Evolutionary conservation across 352 stramenopile species (phyloP).

Genomic region (Phytophthora constricta): DNA sequence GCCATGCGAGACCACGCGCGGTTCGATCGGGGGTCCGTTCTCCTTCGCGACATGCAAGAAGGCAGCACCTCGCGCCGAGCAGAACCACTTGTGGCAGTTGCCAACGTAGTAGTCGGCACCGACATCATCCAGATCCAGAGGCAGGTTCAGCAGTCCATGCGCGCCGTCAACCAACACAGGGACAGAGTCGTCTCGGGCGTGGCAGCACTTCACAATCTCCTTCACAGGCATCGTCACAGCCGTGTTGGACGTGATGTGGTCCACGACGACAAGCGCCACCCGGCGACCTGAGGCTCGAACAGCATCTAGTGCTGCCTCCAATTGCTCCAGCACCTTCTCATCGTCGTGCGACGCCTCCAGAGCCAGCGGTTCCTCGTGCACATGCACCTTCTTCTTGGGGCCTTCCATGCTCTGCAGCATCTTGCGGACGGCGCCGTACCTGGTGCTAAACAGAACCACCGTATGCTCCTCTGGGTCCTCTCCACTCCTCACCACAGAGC

Average conservation of each 20-base stretch:
- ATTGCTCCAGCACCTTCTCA: slow-evolving; percentile 43
- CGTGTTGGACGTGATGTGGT: slow-evolving; percentile 95
- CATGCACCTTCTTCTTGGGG: slow-evolving; percentile 22
- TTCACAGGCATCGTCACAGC: slow-evolving; percentile 88
- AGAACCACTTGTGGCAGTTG: slow-evolving; percentile 97
- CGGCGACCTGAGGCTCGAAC: slow-evolving; percentile 38
- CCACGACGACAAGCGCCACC: slow-evolving; percentile 83
- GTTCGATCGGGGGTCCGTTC: slow-evolving; percentile 36
- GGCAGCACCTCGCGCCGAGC: slow-evolving; percentile 84
- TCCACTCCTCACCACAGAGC: slow-evolving; percentile 44
- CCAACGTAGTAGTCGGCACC: slow-evolving; percentile 92
- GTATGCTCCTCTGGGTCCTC: slow-evolving; percentile 30
- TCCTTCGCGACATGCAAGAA: slow-evolving; percentile 81
- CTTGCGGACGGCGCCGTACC: slow-evolving; percentile 94
- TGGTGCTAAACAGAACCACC: slow-evolving; percentile 81
- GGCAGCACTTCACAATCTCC: slow-evolving; percentile 73
- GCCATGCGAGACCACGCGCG: slow-evolving; percentile 93
- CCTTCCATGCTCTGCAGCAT: slow-evolving; percentile 73
- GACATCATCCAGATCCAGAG: slow-evolving; percentile 70
- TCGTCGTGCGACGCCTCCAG: slow-evolving; percentile 75
- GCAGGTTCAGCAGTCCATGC: slow-evolving; percentile 87
- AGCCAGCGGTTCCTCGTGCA: slow-evolving; percentile 68
- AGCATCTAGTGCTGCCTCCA: slow-evolving; percentile 41
- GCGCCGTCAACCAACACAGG: slow-evolving; percentile 92
- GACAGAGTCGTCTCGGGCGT: slow-evolving; percentile 33